A percentile compares a stretch with the other conserved stretches of the same genome.
Evolutionary conservation across 345 rosid species (phyloP).

Genomic region (Kandelia obovata): DNA sequence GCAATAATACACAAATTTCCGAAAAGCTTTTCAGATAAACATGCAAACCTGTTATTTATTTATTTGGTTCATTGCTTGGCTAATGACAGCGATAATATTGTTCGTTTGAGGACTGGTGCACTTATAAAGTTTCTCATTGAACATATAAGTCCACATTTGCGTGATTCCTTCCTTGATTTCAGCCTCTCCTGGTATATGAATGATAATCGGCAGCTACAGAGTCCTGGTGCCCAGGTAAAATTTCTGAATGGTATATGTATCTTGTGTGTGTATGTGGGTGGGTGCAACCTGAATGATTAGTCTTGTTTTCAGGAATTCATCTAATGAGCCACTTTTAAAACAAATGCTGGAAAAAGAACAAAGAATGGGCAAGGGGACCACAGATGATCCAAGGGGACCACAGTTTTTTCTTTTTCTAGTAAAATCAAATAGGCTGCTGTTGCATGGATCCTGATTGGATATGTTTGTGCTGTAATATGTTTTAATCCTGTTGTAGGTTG

Average conservation of each 20-base stretch:
- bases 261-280: too few species aligned
- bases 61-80: slow-evolving; percentile 58
- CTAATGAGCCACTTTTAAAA: too few species aligned
- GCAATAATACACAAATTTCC: slow-evolving; percentile 66
- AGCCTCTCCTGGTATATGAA: slow-evolving; percentile 63
- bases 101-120: slow-evolving; percentile 52
- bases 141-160: slow-evolving; percentile 41
- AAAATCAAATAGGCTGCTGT: too few species aligned
- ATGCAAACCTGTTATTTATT: slow-evolving; percentile 47
- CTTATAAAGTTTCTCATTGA: slow-evolving; percentile 55
- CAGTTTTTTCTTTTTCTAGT: too few species aligned
- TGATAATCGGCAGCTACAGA: slow-evolving; percentile 45
- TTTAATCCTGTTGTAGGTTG: too few species aligned
- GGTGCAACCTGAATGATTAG: too few species aligned
- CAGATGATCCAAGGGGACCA: too few species aligned
- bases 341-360: too few species aligned
- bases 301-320: too few species aligned
- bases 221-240: slow-evolving; percentile 84
- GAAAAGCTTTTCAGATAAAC: slow-evolving; percentile 48
- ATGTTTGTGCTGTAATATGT: too few species aligned
- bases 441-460: too few species aligned
- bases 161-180: slow-evolving; percentile 41
- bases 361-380: too few species aligned
- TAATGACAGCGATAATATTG: slow-evolving; percentile 56
- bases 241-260: not conserved